Base-by-base conservation (phyloP, 1,284 basidiomycete species). In the Marasmius fiardii region DNA sequence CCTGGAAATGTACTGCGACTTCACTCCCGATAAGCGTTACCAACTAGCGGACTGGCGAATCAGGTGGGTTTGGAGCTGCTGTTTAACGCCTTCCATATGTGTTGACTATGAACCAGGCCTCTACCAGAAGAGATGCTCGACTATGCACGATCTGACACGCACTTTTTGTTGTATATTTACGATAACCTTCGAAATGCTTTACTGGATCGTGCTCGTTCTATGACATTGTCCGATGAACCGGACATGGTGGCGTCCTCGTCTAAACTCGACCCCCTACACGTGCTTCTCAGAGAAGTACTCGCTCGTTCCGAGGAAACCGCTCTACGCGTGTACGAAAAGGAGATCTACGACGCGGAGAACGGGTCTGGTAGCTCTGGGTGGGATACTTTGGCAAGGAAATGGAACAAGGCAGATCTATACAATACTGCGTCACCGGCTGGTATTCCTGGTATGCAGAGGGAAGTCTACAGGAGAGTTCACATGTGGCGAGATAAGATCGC, bases 11-110 rank as follows among this genome's bases (percentile, higher is more conserved):
- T 98, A 94, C 66, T 95, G 92, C 66, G 85, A 92, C 64, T 95
- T 95, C 65, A 81, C 82, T n/a, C 85, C 96, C 0, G 96, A 99
- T 74, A 99, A 99, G 72, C 83, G 92, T 20, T 98, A 95, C 68
- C 96, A 98, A 68, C 77, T 95, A 16, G 96, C 96, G 10, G 96
- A 99, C 70, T 99, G 96, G 96, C 85, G 96, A 24, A 93, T 98
- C 63, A 82, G 91, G 88, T 88, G 56, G 23, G 78, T 64, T n/a
- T 11, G 11, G 7, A 44, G 11, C n/a, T n/a, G n/a, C n/a, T n/a
- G n/a, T n/a, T n/a, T n/a, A n/a, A n/a, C n/a, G n/a, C n/a, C n/a
- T n/a, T n/a, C n/a, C n/a, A n/a, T n/a, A n/a, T n/a, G n/a, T n/a
- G n/a, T n/a, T n/a, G n/a, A n/a, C n/a, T 41, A 33, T 39, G 4